Percentiles rank a stretch among this genome's conserved stretches.
Conservation (phyloP, 2,329 filamentous ascomycete species). For the Ilyonectria sp. region DNA sequence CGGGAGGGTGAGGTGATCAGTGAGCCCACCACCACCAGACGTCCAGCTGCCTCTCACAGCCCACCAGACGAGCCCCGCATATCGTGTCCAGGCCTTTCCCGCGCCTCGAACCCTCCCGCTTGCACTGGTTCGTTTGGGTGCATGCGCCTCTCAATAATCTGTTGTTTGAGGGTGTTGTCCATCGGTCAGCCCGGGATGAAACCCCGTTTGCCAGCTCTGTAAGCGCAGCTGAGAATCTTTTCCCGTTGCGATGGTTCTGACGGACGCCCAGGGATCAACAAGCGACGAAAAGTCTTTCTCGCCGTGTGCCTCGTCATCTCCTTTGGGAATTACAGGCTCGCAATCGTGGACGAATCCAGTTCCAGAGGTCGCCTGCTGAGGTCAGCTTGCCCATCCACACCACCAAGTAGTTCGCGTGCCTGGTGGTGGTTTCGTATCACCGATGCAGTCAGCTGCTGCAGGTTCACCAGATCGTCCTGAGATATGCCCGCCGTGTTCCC, state of each 20-base stretch:
- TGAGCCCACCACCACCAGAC: constrained; percentile 44
- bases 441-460: constrained; percentile 29
- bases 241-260: constrained; percentile 19
- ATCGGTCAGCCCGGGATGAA: constrained; percentile 33
- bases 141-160: constrained; percentile 35
- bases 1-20: constrained; percentile 46
- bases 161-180: constrained; percentile 20
- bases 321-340: constrained; percentile 36
- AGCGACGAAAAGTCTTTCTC: constrained; percentile 29
- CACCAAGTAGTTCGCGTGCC: constrained; percentile 28
- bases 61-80: constrained; percentile 31
- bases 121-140: constrained; percentile 39
- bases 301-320: constrained; percentile 36
- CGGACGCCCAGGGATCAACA: constrained; percentile 22
- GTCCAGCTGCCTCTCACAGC: constrained; percentile 38
- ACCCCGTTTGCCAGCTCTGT: constrained; percentile 13
- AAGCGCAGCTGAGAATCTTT: constrained; percentile 26
- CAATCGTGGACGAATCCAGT: constrained; percentile 35
- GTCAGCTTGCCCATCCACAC: constrained; percentile 28
- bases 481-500: constrained; percentile 18
- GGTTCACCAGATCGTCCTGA: constrained; percentile 35
- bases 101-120: constrained; percentile 38
- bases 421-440: constrained; percentile 14
- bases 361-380: constrained; percentile 30
- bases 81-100: constrained; percentile 28